phyloP scores from a whole-genome alignment of 805 yeast species.

The Limtongozyma cylindracea region DNA sequence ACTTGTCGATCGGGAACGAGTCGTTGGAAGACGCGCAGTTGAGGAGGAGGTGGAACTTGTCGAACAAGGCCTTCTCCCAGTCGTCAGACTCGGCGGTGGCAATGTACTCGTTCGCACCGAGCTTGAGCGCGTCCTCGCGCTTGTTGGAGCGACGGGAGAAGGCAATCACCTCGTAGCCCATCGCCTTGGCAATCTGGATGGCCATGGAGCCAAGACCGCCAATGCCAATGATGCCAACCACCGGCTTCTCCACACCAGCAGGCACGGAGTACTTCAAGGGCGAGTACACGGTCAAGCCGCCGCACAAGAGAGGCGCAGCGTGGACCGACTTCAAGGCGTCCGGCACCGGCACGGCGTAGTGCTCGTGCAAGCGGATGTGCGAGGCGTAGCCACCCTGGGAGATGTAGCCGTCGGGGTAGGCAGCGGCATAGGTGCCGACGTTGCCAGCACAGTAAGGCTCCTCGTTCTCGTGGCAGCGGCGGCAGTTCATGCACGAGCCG shows the following conservation, averaged over 20 bases:
- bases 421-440: slow-evolving; percentile 10
- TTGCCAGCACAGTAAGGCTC: slow-evolving; percentile 11
- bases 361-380: not conserved
- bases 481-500: slow-evolving; percentile 14
- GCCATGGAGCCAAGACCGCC: not conserved
- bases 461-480: slow-evolving; percentile 15
- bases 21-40: too few relatives aligned
- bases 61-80: too few relatives aligned
- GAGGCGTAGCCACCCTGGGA: not conserved
- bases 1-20: slow-evolving; percentile 20
- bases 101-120: not conserved
- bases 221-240: not conserved
- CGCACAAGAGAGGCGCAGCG: not conserved
- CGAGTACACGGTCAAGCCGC: not conserved
- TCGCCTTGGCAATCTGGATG: not conserved
- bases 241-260: too few relatives aligned
- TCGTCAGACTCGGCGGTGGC: too few relatives aligned
- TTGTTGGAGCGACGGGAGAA: not conserved
- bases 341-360: not conserved
- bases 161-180: not conserved
- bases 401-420: slow-evolving; percentile 3
- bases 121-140: not conserved
- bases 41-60: too few relatives aligned
- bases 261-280: not conserved
- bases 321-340: not conserved